Conservation (phyloP, 2,329 filamentous ascomycete species). For the Colletotrichum aenigma region DNA sequence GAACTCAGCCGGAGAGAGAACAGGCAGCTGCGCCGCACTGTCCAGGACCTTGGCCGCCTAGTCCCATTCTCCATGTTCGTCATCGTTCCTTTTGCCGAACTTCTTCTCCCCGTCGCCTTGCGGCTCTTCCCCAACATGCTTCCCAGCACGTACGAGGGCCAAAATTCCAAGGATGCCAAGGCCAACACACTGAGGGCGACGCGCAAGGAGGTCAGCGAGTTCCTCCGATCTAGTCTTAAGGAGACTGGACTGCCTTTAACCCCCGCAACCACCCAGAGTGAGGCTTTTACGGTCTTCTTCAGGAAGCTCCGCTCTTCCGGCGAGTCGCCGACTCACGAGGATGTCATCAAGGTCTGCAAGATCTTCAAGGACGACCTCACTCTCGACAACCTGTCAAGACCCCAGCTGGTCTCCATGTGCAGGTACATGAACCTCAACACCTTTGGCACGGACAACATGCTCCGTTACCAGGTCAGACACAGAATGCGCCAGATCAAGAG, state of each 20-base stretch:
- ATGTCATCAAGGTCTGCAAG: conserved; percentile 99
- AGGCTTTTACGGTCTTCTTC: conserved; percentile 97
- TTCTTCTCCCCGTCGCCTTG: conserved; percentile 87
- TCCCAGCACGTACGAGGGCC: conserved; percentile 94
- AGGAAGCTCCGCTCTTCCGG: conserved; percentile 92
- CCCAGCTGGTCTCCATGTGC: conserved; percentile 96
- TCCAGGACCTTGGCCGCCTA: conserved; percentile 89
- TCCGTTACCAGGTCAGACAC: conserved; percentile 95
- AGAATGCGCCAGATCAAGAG: conserved; percentile 99
- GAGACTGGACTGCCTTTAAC: conserved; percentile 94
- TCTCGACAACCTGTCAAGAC: conserved; percentile 93
- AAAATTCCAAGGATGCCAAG: conserved; percentile 90
- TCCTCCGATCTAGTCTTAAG: conserved; percentile 85
- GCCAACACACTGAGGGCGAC: conserved; percentile 80
- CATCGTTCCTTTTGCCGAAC: conserved; percentile 94
- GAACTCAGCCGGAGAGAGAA: conserved; percentile 93
- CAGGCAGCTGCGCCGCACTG: conserved; percentile 89
- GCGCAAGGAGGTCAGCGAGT: conserved; percentile 90
- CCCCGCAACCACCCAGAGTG: conserved; percentile 81
- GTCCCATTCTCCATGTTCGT: conserved; percentile 97
- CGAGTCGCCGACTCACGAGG: conserved; percentile 83
- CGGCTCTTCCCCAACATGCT: conserved; percentile 97
- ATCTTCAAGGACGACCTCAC: conserved; percentile 98
- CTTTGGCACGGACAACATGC: conserved; percentile 96
- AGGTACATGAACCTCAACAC: conserved; percentile 98